Evolutionary conservation across 805 yeast species (phyloP), one percentile per base, ranked within the genome.

Genomic region (Ogataea trehalophila): DNA sequence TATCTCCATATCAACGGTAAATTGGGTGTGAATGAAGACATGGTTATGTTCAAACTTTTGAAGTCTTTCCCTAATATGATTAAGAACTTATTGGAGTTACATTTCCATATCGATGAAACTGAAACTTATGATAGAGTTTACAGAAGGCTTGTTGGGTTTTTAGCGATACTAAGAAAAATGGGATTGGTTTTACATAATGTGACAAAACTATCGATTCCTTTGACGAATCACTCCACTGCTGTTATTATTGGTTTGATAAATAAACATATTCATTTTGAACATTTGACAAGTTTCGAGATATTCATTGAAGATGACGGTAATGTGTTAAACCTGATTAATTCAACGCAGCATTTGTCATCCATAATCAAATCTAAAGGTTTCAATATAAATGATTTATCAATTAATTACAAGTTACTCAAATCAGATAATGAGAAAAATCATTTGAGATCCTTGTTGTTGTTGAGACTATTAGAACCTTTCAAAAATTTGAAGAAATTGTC

Each of bases 1-100:
- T 41, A 41, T 14, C 34, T 65, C 3, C 57, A 56, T 20, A 53
- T 65, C 37, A 50, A 54, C 16, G 67, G 66, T 3, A 56, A 51
- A n/a, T 43, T 65, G n/a, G 66, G 60, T 1, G 48, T 48, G n/a
- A 65, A 65, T 48, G 69, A 65, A 50, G 69, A 65, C 49, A 58
- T 65, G 62, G 59, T 65, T 5, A 57, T 65, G 6, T 65, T 58
- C 43, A 53, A 57, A 43, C 43, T 65, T 17, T 33, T 65, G 16
- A 65, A 68, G 1, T 56, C 54, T 20, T 56, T 44, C 37, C 67
- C 67, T 3, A 58, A 55, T 14, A 46, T 57, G 49, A 49, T 65
- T 16, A 53, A 52, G 31, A 48, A 56, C 17, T 45, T 65, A 23
- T 46, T 44, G 33, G 61, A 58, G 43, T 46, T 65, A 17, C 60